A percentile compares a stretch with the other conserved stretches of the same genome.
Evolutionary conservation across 495 filamentous ascomycete genomes (phyloP).

Genomic region (Hyphodiscus hymeniophilus): DNA sequence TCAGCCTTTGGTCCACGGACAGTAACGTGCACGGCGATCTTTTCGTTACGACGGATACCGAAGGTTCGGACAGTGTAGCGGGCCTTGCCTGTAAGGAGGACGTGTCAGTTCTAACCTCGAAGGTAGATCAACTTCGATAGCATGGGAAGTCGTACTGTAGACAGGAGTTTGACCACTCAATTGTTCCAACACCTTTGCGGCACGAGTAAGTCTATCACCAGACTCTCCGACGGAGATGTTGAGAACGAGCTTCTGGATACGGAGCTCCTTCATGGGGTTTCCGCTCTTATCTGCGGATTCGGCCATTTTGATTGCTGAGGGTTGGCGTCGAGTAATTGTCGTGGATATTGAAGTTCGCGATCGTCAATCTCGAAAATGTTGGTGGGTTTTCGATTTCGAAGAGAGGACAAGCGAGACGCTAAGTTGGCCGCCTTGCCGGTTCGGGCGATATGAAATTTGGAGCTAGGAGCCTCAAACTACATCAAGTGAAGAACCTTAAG

Average conservation of each 20-base stretch:
- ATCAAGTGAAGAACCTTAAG: slow-evolving; percentile 9
- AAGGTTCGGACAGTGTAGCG: slow-evolving; percentile 99
- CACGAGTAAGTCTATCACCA: slow-evolving; percentile 99
- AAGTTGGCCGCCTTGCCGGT: background rate
- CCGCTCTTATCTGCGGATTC: slow-evolving; percentile 69
- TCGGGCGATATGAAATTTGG: slow-evolving; percentile 2
- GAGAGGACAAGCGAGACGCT: slow-evolving; percentile 3
- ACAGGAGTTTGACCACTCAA: slow-evolving; percentile 98
- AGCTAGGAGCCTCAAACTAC: slow-evolving; percentile 26
- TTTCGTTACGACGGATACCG: slow-evolving; percentile 99
- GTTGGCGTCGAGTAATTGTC: slow-evolving; percentile 19
- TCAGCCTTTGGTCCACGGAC: slow-evolving; percentile 99
- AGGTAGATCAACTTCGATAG: background rate
- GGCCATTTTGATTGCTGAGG: slow-evolving; percentile 28
- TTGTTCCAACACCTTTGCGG: slow-evolving; percentile 99
- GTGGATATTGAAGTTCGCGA: slow-evolving; percentile 8
- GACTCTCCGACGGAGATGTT: slow-evolving; percentile 99
- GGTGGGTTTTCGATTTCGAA: slow-evolving; percentile 8
- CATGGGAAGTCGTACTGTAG: slow-evolving; percentile 64
- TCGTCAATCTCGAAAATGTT: slow-evolving; percentile 6
- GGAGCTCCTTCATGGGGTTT: slow-evolving; percentile 99
- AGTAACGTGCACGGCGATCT: slow-evolving; percentile 99
- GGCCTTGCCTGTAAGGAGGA: slow-evolving; percentile 69
- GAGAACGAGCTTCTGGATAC: slow-evolving; percentile 99
- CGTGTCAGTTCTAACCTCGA: background rate